Conservation (phyloP, 805 yeast genomes). For the Kazachstania martiniae region DNA sequence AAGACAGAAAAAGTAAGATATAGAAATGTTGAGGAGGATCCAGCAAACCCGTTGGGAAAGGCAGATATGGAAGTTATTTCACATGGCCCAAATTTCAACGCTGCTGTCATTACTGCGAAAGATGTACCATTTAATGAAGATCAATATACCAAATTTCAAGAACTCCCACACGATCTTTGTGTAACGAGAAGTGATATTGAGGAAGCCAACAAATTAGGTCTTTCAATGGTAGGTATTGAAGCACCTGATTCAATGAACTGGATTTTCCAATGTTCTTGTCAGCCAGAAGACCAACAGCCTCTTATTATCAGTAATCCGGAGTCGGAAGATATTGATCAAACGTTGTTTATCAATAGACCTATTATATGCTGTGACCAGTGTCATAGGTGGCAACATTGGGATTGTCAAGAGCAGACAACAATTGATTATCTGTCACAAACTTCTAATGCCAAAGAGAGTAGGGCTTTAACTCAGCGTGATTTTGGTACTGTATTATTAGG, state of each 20-base stretch:
- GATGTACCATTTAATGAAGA: not conserved
- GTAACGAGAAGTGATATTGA: conserved; percentile 19
- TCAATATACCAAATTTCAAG: conserved; percentile 6
- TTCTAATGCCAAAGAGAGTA: conserved; percentile 4
- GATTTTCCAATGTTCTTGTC: conserved; percentile 23
- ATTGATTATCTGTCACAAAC: conserved; percentile 10
- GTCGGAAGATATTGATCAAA: conserved; percentile 7
- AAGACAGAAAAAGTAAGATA: conserved; percentile 13
- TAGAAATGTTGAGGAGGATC: conserved; percentile 2
- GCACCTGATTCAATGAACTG: conserved; percentile 20
- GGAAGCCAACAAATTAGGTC: conserved; percentile 11
- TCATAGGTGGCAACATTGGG: conserved; percentile 27
- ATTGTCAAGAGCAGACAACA: conserved; percentile 14
- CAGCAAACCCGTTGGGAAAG: conserved; percentile 1
- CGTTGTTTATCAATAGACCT: conserved; percentile 11
- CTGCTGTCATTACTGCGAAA: conserved; percentile 1
- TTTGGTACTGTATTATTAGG: conserved; percentile 16
- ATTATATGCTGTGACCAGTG: conserved; percentile 26
- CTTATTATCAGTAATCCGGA: conserved; percentile 3
- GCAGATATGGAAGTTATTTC: conserved; percentile 8
- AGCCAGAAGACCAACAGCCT: conserved; percentile 1
- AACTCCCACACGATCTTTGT: conserved; percentile 22
- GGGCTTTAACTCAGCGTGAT: conserved; percentile 8
- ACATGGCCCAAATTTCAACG: conserved; percentile 8
- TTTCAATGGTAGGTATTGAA: conserved; percentile 4